phyloP scores from a whole-genome alignment of 2,329 filamentous ascomycete species.

The Huntiella decipiens region DNA sequence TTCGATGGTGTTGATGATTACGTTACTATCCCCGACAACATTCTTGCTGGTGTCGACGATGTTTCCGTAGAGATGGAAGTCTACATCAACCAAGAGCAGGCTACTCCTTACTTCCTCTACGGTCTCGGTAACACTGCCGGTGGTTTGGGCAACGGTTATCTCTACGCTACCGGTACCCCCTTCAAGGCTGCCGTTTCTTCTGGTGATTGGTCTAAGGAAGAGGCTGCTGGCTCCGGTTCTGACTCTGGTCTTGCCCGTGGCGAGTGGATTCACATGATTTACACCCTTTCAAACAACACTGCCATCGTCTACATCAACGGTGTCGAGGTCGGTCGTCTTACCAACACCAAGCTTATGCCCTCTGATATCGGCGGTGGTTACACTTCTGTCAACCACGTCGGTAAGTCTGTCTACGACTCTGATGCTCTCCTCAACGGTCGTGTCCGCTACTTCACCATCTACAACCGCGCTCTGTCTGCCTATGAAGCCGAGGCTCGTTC shows the following conservation, averaged over 20 bases:
- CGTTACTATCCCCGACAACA: conserved; percentile 14
- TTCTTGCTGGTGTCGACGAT: conserved; percentile 12
- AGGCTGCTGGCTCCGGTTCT: conserved; percentile 10
- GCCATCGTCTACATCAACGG: conserved; percentile 19
- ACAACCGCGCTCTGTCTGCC: conserved; percentile 13
- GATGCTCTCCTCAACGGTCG: conserved; percentile 14
- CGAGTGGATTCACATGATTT: conserved; percentile 14
- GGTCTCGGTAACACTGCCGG: conserved; percentile 14
- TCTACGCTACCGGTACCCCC: conserved; percentile 14
- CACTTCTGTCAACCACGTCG: conserved; percentile 14
- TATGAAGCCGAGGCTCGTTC: conserved; percentile 11
- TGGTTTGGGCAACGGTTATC: conserved; percentile 13
- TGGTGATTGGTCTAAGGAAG: conserved; percentile 13
- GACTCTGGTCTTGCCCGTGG: conserved; percentile 11
- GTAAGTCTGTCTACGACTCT: conserved; percentile 13
- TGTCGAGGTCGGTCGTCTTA: conserved; percentile 13
- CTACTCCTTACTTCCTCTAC: conserved; percentile 15
- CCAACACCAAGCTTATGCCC: conserved; percentile 9
- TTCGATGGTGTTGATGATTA: conserved; percentile 15
- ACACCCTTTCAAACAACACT: conserved; percentile 12
- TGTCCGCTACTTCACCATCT: conserved; percentile 14
- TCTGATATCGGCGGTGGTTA: conserved; percentile 13
- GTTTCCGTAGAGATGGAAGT: conserved; percentile 13
- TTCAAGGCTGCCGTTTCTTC: conserved; percentile 14
- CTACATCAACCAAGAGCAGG: conserved; percentile 12